A percentile compares a stretch with the other conserved stretches of the same genome.
These are phyloP conservation scores for Rubroshorea leprosula DNA, from an alignment of 345 rosid species.

Conservation along the genomic window DNA sequence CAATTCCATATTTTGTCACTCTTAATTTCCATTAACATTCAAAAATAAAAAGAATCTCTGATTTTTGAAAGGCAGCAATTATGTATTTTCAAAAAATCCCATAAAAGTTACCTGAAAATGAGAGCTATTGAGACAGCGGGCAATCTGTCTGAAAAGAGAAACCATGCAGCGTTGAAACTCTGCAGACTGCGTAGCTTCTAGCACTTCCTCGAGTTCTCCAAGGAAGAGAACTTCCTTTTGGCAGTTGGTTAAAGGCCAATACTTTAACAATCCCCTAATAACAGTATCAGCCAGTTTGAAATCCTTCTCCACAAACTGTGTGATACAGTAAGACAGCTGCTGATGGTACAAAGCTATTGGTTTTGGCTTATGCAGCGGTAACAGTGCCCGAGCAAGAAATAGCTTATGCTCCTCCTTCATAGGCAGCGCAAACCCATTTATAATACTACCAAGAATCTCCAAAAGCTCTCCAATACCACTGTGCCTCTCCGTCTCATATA, in stretches of 20 bases:
- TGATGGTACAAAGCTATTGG: constrained; percentile 61
- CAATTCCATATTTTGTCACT: constrained; percentile 1
- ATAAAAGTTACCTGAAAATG: constrained; percentile 67
- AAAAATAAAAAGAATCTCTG: too few species aligned
- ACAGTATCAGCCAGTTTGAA: constrained; percentile 81
- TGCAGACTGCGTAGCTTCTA: constrained; percentile 75
- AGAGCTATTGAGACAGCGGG: constrained; percentile 76
- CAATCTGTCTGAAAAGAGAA: constrained; percentile 75
- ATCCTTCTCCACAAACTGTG: constrained; percentile 92
- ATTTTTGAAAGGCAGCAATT: neutral
- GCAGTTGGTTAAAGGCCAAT: constrained; percentile 87
- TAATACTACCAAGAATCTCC: constrained; percentile 88
- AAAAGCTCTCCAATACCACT: constrained; percentile 72
- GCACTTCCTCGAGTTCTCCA: constrained; percentile 91
- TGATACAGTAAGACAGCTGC: constrained; percentile 76
- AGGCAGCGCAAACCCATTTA: constrained; percentile 89
- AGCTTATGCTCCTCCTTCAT: constrained; percentile 94
- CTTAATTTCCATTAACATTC: neutral
- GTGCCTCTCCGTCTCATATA: constrained; percentile 86
- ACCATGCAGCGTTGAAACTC: constrained; percentile 87
- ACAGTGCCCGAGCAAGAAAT: constrained; percentile 79
- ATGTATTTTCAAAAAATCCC: constrained; percentile 4
- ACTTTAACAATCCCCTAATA: constrained; percentile 75
- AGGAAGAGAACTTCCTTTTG: constrained; percentile 86
- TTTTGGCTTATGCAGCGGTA: constrained; percentile 88